Conservation (phyloP, 2,329 filamentous ascomycete species). For the Venturia nashicola region DNA sequence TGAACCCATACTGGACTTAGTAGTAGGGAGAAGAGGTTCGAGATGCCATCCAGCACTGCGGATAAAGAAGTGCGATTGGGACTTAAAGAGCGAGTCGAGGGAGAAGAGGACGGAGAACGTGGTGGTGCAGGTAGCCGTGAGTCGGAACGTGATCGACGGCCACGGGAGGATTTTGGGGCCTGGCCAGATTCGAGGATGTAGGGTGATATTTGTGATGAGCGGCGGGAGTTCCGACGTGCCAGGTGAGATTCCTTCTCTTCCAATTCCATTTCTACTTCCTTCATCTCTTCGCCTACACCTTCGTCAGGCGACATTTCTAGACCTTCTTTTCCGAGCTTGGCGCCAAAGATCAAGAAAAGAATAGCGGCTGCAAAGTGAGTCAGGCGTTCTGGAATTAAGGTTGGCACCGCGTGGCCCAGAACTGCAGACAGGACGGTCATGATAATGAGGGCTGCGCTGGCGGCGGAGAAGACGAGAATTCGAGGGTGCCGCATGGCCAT, state of each 20-base stretch:
- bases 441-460: conserved; percentile 78
- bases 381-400: conserved; percentile 77
- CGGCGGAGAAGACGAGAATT: conserved; percentile 84
- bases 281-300: conserved; percentile 93
- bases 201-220: conserved; percentile 57
- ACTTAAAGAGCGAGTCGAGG: conserved; percentile 29
- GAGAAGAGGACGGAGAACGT: conserved; percentile 58
- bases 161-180: conserved; percentile 47
- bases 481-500: conserved; percentile 99
- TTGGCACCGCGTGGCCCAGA: conserved; percentile 82
- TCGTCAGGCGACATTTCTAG: conserved; percentile 80
- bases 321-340: conserved; percentile 73
- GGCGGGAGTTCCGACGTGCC: conserved; percentile 49
- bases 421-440: conserved; percentile 95
- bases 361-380: conserved; percentile 77
- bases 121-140: conserved; percentile 69
- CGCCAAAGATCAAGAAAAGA: conserved; percentile 83
- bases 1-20: conserved; percentile 96
- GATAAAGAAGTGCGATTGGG: conserved; percentile 40
- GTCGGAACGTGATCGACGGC: conserved; percentile 57
- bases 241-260: conserved; percentile 75
- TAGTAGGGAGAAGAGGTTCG: conserved; percentile 77
- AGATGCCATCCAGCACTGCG: conserved; percentile 50
- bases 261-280: conserved; percentile 87
- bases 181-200: conserved; percentile 74